phyloP scores from a whole-genome alignment of 495 filamentous ascomycete species.

The Hypoxylon cercidicola region DNA sequence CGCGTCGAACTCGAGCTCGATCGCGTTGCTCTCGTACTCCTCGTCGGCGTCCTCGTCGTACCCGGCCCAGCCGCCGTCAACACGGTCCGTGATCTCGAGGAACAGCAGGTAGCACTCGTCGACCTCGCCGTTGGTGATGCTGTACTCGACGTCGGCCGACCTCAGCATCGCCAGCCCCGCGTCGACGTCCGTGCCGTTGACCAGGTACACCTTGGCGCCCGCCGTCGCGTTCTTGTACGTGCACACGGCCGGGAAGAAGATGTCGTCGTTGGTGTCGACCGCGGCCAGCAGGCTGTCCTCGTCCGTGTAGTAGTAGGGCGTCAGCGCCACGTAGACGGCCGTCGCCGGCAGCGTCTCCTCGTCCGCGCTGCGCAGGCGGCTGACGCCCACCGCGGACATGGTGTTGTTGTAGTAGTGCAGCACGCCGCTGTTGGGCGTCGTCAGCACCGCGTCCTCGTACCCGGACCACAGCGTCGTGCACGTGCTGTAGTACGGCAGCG shows the following conservation, averaged over 20 bases:
- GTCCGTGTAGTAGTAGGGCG: conserved; percentile 21
- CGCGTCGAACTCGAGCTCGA: conserved; percentile 25
- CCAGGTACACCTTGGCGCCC: conserved; percentile 23
- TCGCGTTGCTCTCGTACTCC: conserved; percentile 15
- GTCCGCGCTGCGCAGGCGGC: conserved; percentile 26
- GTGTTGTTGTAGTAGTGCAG: conserved; percentile 39
- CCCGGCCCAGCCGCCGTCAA: conserved; percentile 16
- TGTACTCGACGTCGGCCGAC: conserved; percentile 32
- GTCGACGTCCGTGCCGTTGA: conserved; percentile 22
- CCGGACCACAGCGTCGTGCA: conserved; percentile 34
- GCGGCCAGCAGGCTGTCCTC: conserved; percentile 21
- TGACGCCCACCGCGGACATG: conserved; percentile 34
- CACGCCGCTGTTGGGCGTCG: conserved; percentile 14
- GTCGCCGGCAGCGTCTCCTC: conserved; percentile 8
- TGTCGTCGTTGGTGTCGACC: conserved; percentile 12
- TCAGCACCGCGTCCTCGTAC: conserved; percentile 20
- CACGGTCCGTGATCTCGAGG: conserved; percentile 19
- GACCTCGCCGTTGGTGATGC: conserved; percentile 32
- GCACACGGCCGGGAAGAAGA: conserved; percentile 31
- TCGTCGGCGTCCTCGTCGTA: conserved; percentile 8
- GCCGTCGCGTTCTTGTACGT: conserved; percentile 25
- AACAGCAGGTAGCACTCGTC: conserved; percentile 32
- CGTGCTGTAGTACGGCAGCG: conserved; percentile 18
- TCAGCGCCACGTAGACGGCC: conserved; percentile 14
- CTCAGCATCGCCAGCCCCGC: conserved; percentile 34